These are phyloP conservation scores for Fusarium sp. DNA, from an alignment of 2,329 filamentous ascomycete species.

Conservation along the genomic window DNA sequence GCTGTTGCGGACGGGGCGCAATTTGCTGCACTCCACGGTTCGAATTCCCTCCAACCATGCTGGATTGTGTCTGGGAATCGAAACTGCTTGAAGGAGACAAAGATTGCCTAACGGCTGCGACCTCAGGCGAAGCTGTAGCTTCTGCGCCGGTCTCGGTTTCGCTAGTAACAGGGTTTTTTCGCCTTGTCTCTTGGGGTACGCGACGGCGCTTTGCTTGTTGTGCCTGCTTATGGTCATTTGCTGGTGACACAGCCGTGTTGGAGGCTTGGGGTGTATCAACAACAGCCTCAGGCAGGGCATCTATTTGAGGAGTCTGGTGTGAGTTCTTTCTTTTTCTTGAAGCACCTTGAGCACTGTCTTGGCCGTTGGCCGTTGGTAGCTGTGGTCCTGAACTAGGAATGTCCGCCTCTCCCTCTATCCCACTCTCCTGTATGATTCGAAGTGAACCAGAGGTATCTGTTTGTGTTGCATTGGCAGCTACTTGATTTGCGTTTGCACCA, in stretches of 20 bases:
- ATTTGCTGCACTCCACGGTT: constrained; percentile 28
- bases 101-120: constrained; percentile 24
- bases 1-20: constrained; percentile 22
- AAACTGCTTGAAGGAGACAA: constrained; percentile 32
- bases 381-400: not conserved
- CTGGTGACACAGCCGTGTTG: not conserved
- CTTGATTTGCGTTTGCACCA: not conserved
- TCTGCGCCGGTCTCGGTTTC: constrained; percentile 20
- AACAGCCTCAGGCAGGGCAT: not conserved
- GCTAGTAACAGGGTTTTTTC: constrained; percentile 16
- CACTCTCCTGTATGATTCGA: constrained; percentile 2
- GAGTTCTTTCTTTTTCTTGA: constrained; percentile 35
- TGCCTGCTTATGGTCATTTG: constrained; percentile 15
- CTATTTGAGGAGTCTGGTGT: constrained; percentile 7
- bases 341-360: not conserved
- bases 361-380: not conserved
- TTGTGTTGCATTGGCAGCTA: constrained; percentile 1
- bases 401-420: not conserved
- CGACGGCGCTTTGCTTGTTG: constrained; percentile 50
- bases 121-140: constrained; percentile 27
- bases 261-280: constrained; percentile 10
- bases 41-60: not conserved
- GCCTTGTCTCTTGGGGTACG: constrained; percentile 42
- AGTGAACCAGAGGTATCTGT: not conserved
- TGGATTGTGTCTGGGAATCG: constrained; percentile 32